Base-by-base conservation (phyloP, 257 asterid genomes). In the Solanum ahanhuiri region DNA sequence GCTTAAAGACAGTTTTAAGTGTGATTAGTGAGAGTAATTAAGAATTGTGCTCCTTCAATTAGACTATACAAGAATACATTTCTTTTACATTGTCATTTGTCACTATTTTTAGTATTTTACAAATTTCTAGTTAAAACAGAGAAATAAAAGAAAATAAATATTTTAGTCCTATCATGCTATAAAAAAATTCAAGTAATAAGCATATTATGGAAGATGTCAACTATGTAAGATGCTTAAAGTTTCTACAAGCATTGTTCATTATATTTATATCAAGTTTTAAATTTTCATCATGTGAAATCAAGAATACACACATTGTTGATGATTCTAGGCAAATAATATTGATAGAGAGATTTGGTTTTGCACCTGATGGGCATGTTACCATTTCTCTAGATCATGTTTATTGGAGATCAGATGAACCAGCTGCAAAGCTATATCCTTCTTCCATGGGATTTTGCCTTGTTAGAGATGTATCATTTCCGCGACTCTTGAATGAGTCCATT, bases 391-490 rank as follows among this genome's bases (percentile, higher is more conserved):
- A 82, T 39, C 81, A 85, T 60, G 89, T 87, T 54, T 70, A 83
- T 2, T 87, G 88, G 89, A 89, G 64, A 85, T 45, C 87, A 14
- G 67, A 85, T 28, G 83, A 81, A 23, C 91, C 82, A 5, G 71
- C 86, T 51, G 88, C 89, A 34, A 89, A 87, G 23, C 82, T 82
- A 64, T 81, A 70, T 43, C 87, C 87, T 66, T 87, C 91, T 79
- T 85, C 88, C 6, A 87, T 87, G 91, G 91, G 91, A 60, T 87
- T 89, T 88, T 86, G 87, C 81, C 88, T 89, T 64, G 88, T 89
- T 23, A 87, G 83, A 63, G 91, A 85, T 18, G 37, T 48, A 45
- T 87, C 89, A 6, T 85, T 85, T 25, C 87, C 91, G 6, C 39
- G 85, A 82, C 86, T 85, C 83, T 45, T 87, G 83, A 87, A 89